These are phyloP conservation scores for Cercospora sp. DNA, from an alignment of 2,329 filamentous ascomycete species.

Conservation along the genomic window DNA sequence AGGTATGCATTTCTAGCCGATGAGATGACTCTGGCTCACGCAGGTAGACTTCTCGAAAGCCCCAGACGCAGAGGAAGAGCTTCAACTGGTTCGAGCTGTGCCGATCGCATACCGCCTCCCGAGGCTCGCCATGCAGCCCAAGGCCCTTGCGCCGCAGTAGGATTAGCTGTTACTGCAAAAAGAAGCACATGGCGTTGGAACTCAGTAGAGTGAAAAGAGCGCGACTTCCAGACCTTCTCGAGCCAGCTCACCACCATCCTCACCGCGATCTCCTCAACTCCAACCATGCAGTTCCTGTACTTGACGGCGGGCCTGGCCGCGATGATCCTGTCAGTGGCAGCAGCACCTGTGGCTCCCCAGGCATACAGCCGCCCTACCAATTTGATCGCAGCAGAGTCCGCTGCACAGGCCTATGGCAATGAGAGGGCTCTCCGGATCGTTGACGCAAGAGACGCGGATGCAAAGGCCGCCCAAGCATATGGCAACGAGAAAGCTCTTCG, in stretches of 20 bases:
- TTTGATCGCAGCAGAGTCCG: not conserved
- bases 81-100: not conserved
- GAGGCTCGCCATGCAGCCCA: not conserved
- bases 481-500: slow-evolving; percentile 5
- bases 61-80: not conserved
- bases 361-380: slow-evolving; percentile 3
- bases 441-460: slow-evolving; percentile 1
- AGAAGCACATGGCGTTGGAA: not conserved
- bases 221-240: not conserved
- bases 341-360: slow-evolving; percentile 6
- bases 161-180: not conserved
- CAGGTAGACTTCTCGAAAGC: not conserved
- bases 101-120: not conserved
- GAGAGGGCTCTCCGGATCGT: not conserved
- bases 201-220: not conserved
- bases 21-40: not conserved
- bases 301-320: not conserved
- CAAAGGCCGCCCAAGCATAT: slow-evolving; percentile 2
- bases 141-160: not conserved
- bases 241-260: not conserved
- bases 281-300: slow-evolving; percentile 1
- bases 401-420: slow-evolving; percentile 7
- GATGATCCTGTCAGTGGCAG: not conserved
- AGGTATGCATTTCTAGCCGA: not conserved
- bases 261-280: not conserved